Percentiles rank a stretch among this genome's conserved stretches.
Evolutionary conservation across 345 rosid genomes (phyloP).

Genomic region (Dovyalis caffra): DNA sequence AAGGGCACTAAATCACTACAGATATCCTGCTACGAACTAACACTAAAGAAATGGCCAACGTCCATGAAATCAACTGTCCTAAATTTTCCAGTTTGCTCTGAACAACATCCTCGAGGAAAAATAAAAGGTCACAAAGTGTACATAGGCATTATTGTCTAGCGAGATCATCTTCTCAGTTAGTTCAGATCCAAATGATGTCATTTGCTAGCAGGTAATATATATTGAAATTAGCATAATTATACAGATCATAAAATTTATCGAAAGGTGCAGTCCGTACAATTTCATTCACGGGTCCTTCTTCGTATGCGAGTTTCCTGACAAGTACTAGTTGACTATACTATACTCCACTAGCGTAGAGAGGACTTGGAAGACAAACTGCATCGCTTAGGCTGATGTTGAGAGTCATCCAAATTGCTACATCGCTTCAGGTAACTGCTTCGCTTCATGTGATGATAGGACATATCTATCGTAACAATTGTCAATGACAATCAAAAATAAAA

Average conservation of each 20-base stretch:
- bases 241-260: no score
- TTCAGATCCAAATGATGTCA: conserved; percentile 47
- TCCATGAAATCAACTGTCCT: conserved; percentile 66
- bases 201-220: conserved; percentile 86
- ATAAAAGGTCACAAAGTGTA: neutral
- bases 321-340: no score
- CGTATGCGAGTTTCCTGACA: no score
- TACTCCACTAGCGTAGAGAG: no score
- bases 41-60: neutral
- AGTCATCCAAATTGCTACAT: conserved; percentile 42
- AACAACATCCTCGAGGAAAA: conserved; percentile 74
- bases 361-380: no score
- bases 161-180: neutral
- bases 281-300: neutral
- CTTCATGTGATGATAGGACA: no score
- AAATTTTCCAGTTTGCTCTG: conserved; percentile 83
- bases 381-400: conserved; percentile 32
- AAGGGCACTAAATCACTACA: neutral
- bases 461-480: no score
- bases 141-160: neutral
- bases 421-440: conserved; percentile 71
- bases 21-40: neutral
- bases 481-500: no score
- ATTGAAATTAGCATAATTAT: no score
- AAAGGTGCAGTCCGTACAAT: no score